Conservation (phyloP, 305 asterid genomes). For the Plantago rigida region DNA sequence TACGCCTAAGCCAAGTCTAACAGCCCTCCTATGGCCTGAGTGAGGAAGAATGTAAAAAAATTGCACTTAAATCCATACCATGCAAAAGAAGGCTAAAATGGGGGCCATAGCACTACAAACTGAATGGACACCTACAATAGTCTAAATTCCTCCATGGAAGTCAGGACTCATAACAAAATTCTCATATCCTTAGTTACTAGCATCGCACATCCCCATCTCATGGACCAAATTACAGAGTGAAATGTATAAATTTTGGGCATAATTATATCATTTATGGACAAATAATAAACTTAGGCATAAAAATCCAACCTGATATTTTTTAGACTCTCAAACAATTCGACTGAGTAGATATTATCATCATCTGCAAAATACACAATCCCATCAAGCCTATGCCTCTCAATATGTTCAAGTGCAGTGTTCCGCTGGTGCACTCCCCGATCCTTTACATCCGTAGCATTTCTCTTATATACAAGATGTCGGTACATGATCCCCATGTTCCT, state of each 20-base stretch:
- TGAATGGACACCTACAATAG: background rate
- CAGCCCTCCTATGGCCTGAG: background rate
- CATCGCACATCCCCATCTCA: background rate
- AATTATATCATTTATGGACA: background rate
- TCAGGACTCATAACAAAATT: no score
- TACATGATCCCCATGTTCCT: conserved; percentile 77
- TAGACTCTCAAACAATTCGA: conserved; percentile 69
- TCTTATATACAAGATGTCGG: conserved; percentile 68
- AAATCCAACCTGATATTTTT: conserved; percentile 55
- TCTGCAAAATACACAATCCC: conserved; percentile 94
- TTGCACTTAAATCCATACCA: background rate
- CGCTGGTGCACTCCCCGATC: conserved; percentile 95
- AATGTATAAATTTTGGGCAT: background rate
- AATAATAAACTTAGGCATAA: background rate
- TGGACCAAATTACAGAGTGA: background rate
- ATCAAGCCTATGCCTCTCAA: conserved; percentile 73
- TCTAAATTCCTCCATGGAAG: background rate
- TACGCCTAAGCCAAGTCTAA: background rate
- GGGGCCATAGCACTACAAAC: background rate
- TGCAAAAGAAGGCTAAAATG: background rate
- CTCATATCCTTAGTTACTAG: background rate
- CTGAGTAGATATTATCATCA: conserved; percentile 79
- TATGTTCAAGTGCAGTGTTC: conserved; percentile 78
- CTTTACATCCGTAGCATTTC: conserved; percentile 59
- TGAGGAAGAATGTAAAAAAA: background rate